Base-by-base conservation (phyloP, 2,329 filamentous ascomycete genomes). In the Apiospora koreana region DNA sequence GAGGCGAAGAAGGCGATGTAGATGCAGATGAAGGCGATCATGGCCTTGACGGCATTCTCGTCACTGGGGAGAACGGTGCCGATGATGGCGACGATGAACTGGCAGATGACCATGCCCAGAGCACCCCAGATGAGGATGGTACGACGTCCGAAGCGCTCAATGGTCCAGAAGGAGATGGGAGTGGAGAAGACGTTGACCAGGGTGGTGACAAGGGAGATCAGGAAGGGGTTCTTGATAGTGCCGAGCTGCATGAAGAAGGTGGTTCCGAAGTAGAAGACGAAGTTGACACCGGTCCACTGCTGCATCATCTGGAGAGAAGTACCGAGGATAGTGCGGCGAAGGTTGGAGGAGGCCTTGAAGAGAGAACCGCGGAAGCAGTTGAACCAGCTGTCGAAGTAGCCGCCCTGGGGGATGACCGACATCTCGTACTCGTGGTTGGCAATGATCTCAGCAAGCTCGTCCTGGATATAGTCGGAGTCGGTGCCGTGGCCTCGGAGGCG, bases 361-460 rank as follows among this genome's bases (percentile, higher is more conserved):
- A 94, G 85, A 75, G 89, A 88, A 74, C 93, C 88, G 72, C 78
- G 88, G 82, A 93, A 89, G 86, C 89, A 91, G 78, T 86, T 88
- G 75, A 84, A 81, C 94, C 94, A 97, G 78, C 86, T 88, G 75
- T 84, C 84, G 79, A 91, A 84, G 86, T 91, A 94, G 76, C 88
- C 87, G 74, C 85, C 85, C 74, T 86, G 81, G 73, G 92, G 92
- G 71, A 93, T 91, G 71, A 92, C 83, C 67, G 88, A 84, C 76
- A 91, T 86, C 86, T 97, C 94, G 80, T 95, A 94, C 83, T 93
- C 93, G 82, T 95, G 89, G 86, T 97, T 97, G 85, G 94, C 94
- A 71, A 96, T 87, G 74, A 97, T 94, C 84, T 97, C 94, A 58
- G 92, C 88, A 64, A 97, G 87, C 83, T 97, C 94, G 72, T 89